Evolutionary conservation across 2,329 filamentous ascomycete species (phyloP).

Genomic region (Colletotrichum falcatum): DNA sequence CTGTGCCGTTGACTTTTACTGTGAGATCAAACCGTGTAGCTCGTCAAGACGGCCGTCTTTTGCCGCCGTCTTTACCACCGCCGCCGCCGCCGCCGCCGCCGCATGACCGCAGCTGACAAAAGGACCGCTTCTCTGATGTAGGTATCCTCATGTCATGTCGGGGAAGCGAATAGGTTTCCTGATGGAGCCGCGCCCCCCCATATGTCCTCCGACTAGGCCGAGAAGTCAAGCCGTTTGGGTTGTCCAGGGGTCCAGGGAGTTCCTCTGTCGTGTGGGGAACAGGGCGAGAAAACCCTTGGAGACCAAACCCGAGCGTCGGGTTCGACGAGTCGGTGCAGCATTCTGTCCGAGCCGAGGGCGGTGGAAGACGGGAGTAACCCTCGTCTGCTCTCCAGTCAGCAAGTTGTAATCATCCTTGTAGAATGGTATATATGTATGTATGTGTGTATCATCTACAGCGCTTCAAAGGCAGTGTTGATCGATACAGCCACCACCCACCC

Average conservation of each 20-base stretch:
- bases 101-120: neutral
- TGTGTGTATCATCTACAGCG: too few species aligned
- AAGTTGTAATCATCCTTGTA: neutral
- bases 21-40: slow-evolving; percentile 44
- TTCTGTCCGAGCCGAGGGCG: slow-evolving; percentile 29
- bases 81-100: neutral
- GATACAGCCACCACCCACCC: neutral
- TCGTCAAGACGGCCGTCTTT: slow-evolving; percentile 44
- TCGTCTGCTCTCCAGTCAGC: neutral
- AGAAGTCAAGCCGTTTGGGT: neutral
- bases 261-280: slow-evolving; percentile 12
- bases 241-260: neutral
- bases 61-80: neutral
- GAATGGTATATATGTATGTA: too few species aligned
- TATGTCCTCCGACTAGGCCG: neutral
- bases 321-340: slow-evolving; percentile 26
- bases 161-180: neutral
- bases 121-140: neutral
- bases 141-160: too few species aligned
- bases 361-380: too few species aligned
- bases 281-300: slow-evolving; percentile 1
- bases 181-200: neutral
- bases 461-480: neutral
- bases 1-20: slow-evolving; percentile 37
- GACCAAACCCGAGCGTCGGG: slow-evolving; percentile 4